Conservation (phyloP, 176 grass and related monocot genomes). For the Zoysia pacifica region DNA sequence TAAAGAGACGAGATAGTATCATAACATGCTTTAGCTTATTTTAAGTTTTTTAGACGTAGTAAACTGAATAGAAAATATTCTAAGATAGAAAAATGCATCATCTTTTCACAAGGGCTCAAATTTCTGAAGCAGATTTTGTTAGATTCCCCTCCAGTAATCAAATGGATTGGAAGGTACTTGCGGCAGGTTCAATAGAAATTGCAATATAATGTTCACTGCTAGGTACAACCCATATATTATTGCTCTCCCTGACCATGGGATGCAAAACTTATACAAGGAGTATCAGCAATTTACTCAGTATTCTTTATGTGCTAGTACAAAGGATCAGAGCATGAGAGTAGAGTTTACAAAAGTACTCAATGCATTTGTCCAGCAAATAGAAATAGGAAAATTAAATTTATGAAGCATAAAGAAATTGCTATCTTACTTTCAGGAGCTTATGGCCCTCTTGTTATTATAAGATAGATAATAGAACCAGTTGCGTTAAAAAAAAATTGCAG, state of each 20-base stretch:
- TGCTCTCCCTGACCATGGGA: not conserved
- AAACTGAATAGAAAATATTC: not conserved
- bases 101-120: not conserved
- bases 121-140: not conserved
- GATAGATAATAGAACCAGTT: not conserved
- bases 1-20: not conserved
- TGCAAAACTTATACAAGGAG: not conserved
- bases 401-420: conserved; percentile 5
- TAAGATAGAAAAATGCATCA: not conserved
- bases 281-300: not conserved
- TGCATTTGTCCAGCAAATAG: not conserved
- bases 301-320: conserved; percentile 23
- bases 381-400: not conserved
- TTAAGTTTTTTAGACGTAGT: not conserved
- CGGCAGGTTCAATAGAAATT: not conserved
- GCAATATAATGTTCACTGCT: not conserved
- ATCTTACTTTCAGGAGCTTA: conserved; percentile 23
- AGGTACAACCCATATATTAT: not conserved
- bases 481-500: conserved; percentile 10
- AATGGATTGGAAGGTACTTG: not conserved
- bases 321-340: not conserved
- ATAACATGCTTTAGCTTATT: not conserved
- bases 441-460: not conserved
- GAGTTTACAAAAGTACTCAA: conserved; percentile 19
- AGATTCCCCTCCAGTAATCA: not conserved